Evolutionary conservation across 2,329 filamentous ascomycete species (phyloP).

Genomic region (Colletotrichum sidae): DNA sequence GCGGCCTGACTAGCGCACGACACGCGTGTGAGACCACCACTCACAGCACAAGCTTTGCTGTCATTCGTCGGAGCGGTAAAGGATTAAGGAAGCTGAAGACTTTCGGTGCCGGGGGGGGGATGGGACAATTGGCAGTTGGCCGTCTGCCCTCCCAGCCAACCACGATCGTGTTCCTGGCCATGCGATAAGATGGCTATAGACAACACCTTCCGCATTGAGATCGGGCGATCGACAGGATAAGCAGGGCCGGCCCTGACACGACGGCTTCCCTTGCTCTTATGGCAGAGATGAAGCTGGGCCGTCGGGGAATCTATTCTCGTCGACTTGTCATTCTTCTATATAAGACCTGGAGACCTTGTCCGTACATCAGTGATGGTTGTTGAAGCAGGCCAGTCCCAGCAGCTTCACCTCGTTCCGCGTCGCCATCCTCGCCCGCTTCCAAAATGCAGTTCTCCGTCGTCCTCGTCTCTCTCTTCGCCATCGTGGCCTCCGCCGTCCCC

Average conservation of each 20-base stretch:
- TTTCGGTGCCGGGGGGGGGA: no score
- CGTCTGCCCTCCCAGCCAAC: no score
- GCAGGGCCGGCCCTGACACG: constrained; percentile 17
- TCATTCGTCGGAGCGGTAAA: no score
- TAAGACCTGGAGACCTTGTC: no score
- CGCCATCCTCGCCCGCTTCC: not conserved
- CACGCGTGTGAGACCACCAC: constrained; percentile 25
- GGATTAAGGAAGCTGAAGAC: no score
- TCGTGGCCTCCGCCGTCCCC: constrained; percentile 32
- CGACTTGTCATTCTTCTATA: no score
- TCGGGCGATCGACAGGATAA: constrained; percentile 21
- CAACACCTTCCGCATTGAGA: constrained; percentile 32
- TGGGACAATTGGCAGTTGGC: no score
- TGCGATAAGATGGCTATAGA: constrained; percentile 33
- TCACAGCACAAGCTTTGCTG: not conserved
- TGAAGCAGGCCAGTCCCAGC: not conserved
- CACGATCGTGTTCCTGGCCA: constrained; percentile 28
- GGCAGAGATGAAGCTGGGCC: not conserved
- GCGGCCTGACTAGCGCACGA: constrained; percentile 32
- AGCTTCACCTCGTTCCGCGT: not conserved
- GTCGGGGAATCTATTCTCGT: not conserved
- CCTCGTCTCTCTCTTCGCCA: constrained; percentile 35
- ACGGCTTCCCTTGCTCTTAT: not conserved
- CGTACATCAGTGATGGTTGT: no score
- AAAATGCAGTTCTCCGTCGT: constrained; percentile 37